A percentile compares a stretch with the other conserved stretches of the same genome.
Conservation (phyloP, 2,329 filamentous ascomycete genomes). For the Colletotrichum australisinense region DNA sequence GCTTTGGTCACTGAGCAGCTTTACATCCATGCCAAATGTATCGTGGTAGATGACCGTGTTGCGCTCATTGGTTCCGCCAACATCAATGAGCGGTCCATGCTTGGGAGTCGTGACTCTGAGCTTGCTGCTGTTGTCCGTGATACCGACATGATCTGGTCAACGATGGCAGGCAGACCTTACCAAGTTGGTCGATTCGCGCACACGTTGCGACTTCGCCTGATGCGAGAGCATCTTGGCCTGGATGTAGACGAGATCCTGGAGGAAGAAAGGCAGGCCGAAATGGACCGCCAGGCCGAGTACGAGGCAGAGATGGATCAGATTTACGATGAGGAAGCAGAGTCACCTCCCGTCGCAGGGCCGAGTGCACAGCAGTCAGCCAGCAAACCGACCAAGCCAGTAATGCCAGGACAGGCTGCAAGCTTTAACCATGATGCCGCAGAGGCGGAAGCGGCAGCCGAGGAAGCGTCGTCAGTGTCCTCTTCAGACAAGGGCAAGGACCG, state of each 20-base stretch:
- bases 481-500: conserved; percentile 47
- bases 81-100: conserved; percentile 97
- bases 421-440: conserved; percentile 80
- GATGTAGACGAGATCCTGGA: conserved; percentile 93
- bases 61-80: conserved; percentile 97
- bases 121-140: conserved; percentile 91
- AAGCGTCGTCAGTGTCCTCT: conserved; percentile 21
- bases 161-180: conserved; percentile 91
- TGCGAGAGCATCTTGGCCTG: conserved; percentile 96
- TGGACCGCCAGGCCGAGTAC: conserved; percentile 66
- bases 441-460: conserved; percentile 56
- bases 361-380: conserved; percentile 14
- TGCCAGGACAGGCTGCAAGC: conserved; percentile 53
- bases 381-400: background rate
- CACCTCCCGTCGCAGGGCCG: conserved; percentile 29
- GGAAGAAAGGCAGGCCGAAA: conserved; percentile 76
- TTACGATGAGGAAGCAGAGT: conserved; percentile 62
- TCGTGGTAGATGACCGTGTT: conserved; percentile 93
- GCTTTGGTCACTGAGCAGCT: conserved; percentile 93
- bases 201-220: conserved; percentile 89
- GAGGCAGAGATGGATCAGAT: conserved; percentile 72
- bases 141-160: conserved; percentile 91
- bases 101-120: conserved; percentile 92
- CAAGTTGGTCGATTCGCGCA: conserved; percentile 93
- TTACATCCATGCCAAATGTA: conserved; percentile 97